These are phyloP conservation scores for Huntiella decipiens DNA, from an alignment of 2,329 filamentous ascomycete genomes.

Conservation along the genomic window DNA sequence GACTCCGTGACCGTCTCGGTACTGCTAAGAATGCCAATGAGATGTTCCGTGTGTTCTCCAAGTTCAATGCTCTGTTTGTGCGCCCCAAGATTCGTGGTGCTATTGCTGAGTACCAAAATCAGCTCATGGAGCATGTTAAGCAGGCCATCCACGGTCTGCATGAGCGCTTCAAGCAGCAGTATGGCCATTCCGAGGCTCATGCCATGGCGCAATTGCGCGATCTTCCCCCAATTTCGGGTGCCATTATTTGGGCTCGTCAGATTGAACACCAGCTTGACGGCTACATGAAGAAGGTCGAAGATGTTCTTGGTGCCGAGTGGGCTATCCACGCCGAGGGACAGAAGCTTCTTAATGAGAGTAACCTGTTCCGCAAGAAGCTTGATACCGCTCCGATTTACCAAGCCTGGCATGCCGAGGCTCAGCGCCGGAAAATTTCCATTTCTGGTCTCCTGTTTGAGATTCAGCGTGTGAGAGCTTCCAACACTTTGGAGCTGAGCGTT, in stretches of 20 bases:
- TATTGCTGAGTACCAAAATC: slow-evolving; percentile 94
- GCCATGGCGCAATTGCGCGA: slow-evolving; percentile 96
- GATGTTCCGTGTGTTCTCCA: slow-evolving; percentile 99
- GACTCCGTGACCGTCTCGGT: slow-evolving; percentile 75
- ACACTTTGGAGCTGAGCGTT: slow-evolving; percentile 69
- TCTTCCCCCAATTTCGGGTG: slow-evolving; percentile 83
- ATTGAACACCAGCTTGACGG: slow-evolving; percentile 89
- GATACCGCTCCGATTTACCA: slow-evolving; percentile 89
- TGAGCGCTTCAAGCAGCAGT: slow-evolving; percentile 96
- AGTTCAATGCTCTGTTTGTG: slow-evolving; percentile 97
- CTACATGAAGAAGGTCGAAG: slow-evolving; percentile 99
- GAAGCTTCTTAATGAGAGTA: slow-evolving; percentile 79
- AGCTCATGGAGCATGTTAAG: slow-evolving; percentile 95
- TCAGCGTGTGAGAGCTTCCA: slow-evolving; percentile 69
- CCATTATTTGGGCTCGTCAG: slow-evolving; percentile 93
- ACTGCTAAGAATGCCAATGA: slow-evolving; percentile 95
- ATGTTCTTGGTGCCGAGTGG: slow-evolving; percentile 90
- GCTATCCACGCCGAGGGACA: slow-evolving; percentile 85
- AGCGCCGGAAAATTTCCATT: slow-evolving; percentile 74
- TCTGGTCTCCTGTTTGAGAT: slow-evolving; percentile 85
- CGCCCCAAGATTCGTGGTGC: slow-evolving; percentile 97
- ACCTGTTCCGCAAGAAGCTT: slow-evolving; percentile 87
- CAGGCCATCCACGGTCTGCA: slow-evolving; percentile 84
- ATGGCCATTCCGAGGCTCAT: slow-evolving; percentile 92
- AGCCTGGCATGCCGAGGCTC: slow-evolving; percentile 83